phyloP scores from a whole-genome alignment of 2,329 filamentous ascomycete species.

The Diplodia seriata region DNA sequence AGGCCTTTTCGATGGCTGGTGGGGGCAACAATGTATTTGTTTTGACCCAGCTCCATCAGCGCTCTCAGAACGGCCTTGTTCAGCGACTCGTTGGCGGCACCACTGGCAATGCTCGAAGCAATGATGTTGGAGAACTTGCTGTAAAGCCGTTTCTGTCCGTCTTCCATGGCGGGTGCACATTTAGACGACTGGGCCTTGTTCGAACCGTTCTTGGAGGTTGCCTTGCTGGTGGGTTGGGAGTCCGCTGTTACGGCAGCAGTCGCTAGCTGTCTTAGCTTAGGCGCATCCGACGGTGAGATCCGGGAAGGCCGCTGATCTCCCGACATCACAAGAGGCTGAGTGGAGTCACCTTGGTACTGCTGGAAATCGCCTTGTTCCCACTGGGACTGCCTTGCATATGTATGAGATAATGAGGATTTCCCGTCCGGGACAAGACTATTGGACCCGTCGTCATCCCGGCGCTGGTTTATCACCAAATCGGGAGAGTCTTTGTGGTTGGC shows the following conservation, averaged over 20 bases:
- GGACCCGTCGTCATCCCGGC: background rate
- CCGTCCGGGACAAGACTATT: background rate
- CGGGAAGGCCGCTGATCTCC: background rate
- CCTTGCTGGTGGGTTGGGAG: background rate
- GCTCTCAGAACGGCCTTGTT: conserved; percentile 39
- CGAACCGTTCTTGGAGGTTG: background rate
- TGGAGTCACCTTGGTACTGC: background rate
- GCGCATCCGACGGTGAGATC: background rate
- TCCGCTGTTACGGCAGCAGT: conserved; percentile 15
- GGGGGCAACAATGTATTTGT: background rate
- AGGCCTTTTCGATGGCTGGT: background rate
- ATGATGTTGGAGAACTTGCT: conserved; percentile 39
- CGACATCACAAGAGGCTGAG: background rate
- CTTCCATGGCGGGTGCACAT: background rate
- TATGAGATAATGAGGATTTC: background rate
- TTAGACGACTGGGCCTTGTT: background rate
- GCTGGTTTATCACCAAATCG: background rate
- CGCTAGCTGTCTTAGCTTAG: conserved; percentile 8
- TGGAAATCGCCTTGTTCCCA: background rate
- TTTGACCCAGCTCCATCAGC: conserved; percentile 29
- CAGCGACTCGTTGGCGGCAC: conserved; percentile 34
- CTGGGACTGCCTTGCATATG: background rate
- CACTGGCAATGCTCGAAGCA: conserved; percentile 36
- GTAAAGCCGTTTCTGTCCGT: conserved; percentile 35
- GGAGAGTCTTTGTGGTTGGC: background rate